Percentiles rank a stretch among this genome's conserved stretches.
Evolutionary conservation across 2,329 filamentous ascomycete genomes (phyloP).

Genomic region (Mariannaea sp.): DNA sequence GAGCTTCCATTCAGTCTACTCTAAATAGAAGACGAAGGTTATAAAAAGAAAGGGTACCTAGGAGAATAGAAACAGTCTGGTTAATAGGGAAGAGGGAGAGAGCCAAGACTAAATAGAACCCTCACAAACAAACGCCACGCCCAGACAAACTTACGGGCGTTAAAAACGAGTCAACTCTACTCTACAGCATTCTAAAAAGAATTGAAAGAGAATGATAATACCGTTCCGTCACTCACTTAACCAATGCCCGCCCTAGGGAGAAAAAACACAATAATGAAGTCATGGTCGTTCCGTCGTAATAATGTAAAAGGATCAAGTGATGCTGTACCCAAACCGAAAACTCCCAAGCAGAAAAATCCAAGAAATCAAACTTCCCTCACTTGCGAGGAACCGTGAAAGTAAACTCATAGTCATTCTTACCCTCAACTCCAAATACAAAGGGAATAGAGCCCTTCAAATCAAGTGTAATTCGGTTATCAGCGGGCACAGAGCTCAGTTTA

Average conservation of each 20-base stretch:
- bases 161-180: constrained; percentile 23
- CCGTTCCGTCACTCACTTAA: too few relatives aligned
- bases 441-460: constrained; percentile 18
- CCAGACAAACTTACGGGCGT: constrained; percentile 5
- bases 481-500: constrained; percentile 1
- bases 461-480: constrained; percentile 2
- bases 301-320: constrained; percentile 9
- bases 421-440: constrained; percentile 33
- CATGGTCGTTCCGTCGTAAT: constrained; percentile 12
- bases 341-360: constrained; percentile 7
- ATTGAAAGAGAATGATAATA: not conserved
- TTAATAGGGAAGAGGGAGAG: not conserved
- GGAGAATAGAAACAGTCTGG: not conserved
- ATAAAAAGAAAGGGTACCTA: not conserved
- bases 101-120: too few relatives aligned
- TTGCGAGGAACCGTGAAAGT: constrained; percentile 30
- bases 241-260: not conserved
- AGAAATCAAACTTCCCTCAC: constrained; percentile 7
- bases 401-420: constrained; percentile 32
- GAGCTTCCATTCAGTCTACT: too few relatives aligned
- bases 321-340: constrained; percentile 14
- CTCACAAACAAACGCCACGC: too few relatives aligned
- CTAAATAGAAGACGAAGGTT: too few relatives aligned
- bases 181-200: constrained; percentile 27
- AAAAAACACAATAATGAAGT: not conserved